Evolutionary conservation across 441 rosid species (phyloP).

Genomic region (Jatropha podagrica): DNA sequence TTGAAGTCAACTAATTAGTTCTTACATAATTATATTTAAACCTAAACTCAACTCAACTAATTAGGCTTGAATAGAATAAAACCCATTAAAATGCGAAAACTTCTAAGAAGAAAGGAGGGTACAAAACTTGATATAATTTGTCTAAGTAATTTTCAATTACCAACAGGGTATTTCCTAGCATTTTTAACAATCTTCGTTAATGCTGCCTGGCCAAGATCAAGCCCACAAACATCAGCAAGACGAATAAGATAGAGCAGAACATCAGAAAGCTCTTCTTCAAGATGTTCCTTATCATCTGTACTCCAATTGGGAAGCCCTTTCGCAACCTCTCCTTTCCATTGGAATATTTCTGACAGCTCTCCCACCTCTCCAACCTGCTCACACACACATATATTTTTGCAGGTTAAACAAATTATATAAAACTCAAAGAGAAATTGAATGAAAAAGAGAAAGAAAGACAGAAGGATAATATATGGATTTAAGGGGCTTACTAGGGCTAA

Average conservation of each 20-base stretch:
- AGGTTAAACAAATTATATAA: no score
- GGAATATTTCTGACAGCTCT: slow-evolving; percentile 62
- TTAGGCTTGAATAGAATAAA: neutral
- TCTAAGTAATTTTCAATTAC: neutral
- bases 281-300: slow-evolving; percentile 47
- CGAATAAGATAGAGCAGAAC: slow-evolving; percentile 51
- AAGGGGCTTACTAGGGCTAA: slow-evolving; percentile 41
- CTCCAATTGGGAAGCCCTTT: slow-evolving; percentile 58
- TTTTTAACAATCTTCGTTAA: slow-evolving; percentile 46
- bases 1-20: no score
- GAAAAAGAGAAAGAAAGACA: neutral
- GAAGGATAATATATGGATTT: neutral
- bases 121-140: neutral
- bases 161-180: slow-evolving; percentile 45
- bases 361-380: slow-evolving; percentile 65
- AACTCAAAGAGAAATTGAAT: neutral
- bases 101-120: neutral
- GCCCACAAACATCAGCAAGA: slow-evolving; percentile 56
- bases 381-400: no score
- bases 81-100: no score
- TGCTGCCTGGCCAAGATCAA: slow-evolving; percentile 60
- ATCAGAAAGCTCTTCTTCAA: slow-evolving; percentile 56
- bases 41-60: neutral
- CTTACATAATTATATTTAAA: neutral
- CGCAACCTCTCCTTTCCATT: slow-evolving; percentile 66